A percentile compares a stretch with the other conserved stretches of the same genome.
phyloP scores from a whole-genome alignment of 2,329 filamentous ascomycete genomes.

The Pseudogymnoascus pannorum region DNA sequence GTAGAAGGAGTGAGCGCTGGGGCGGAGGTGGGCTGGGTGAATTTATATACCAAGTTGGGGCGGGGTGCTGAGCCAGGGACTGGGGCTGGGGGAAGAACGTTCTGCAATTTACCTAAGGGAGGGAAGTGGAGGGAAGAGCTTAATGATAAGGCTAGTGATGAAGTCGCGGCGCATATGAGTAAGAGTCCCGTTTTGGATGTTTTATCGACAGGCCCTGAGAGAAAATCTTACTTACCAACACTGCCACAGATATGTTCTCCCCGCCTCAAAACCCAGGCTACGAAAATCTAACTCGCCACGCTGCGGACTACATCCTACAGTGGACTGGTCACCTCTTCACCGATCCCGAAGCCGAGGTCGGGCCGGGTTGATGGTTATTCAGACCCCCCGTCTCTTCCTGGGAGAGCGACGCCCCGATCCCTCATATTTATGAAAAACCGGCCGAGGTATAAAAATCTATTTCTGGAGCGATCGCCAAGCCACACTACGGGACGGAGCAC shows the following conservation, averaged over 20 bases:
- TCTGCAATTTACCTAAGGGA: slow-evolving; percentile 71
- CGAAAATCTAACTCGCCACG: neutral
- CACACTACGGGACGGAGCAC: too few species aligned
- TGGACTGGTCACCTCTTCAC: neutral
- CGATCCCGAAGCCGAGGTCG: neutral
- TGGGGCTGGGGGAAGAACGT: slow-evolving; percentile 58
- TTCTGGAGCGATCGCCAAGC: slow-evolving; percentile 12
- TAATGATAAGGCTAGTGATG: slow-evolving; percentile 74
- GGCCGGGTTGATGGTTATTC: neutral
- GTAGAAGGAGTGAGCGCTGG: slow-evolving; percentile 59
- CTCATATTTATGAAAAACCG: neutral
- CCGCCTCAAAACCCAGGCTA: neutral
- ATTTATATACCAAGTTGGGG: slow-evolving; percentile 81
- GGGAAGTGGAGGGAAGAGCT: slow-evolving; percentile 60
- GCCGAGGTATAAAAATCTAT: neutral
- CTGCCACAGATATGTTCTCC: neutral
- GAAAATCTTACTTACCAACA: neutral
- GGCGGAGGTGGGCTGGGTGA: slow-evolving; percentile 68
- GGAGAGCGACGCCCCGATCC: neutral
- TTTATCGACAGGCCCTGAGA: neutral
- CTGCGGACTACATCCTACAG: neutral
- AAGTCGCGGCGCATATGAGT: slow-evolving; percentile 73
- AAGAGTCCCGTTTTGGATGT: slow-evolving; percentile 30
- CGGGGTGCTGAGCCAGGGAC: slow-evolving; percentile 55
- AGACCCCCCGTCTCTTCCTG: neutral